Evolutionary conservation across 768 basidiomycete genomes (phyloP).

Genomic region (Mycena polygramma): DNA sequence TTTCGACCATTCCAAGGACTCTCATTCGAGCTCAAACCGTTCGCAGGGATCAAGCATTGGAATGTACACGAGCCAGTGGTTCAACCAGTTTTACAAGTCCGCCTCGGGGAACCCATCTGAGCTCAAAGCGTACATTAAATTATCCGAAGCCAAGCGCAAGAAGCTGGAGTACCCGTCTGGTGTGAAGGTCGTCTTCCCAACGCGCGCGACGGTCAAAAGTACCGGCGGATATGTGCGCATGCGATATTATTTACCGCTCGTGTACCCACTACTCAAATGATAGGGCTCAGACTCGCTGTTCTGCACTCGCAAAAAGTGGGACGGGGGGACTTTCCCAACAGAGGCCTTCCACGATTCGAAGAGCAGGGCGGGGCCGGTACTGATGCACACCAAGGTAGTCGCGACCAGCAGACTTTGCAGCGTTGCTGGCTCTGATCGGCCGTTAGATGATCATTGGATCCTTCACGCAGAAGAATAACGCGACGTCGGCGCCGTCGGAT

Average conservation of each 20-base stretch:
- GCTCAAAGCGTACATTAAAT: constrained; percentile 78
- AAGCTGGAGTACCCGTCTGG: constrained; percentile 70
- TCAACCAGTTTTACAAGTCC: constrained; percentile 86
- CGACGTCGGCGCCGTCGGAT: constrained; percentile 55
- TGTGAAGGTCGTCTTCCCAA: constrained; percentile 83
- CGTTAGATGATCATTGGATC: constrained; percentile 81
- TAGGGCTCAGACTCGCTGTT: constrained; percentile 93
- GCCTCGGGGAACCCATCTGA: constrained; percentile 71
- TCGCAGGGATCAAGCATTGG: constrained; percentile 89
- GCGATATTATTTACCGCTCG: not conserved
- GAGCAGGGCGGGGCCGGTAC: constrained; percentile 81
- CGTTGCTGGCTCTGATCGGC: not conserved
- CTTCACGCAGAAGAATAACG: constrained; percentile 49
- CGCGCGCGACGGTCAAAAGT: constrained; percentile 72
- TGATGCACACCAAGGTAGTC: constrained; percentile 92
- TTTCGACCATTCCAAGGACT: constrained; percentile 2
- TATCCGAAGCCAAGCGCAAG: constrained; percentile 67
- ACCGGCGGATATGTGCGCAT: constrained; percentile 73
- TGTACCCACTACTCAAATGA: constrained; percentile 21
- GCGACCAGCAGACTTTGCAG: not conserved
- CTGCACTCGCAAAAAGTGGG: constrained; percentile 81
- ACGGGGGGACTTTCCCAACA: constrained; percentile 75
- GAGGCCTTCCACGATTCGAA: constrained; percentile 82
- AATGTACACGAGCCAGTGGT: constrained; percentile 83
- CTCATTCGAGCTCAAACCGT: not conserved